A percentile compares a stretch with the other conserved stretches of the same genome.
These are phyloP conservation scores for Nicotiana noctiflora DNA, from an alignment of 257 asterid genomes.

Conservation along the genomic window DNA sequence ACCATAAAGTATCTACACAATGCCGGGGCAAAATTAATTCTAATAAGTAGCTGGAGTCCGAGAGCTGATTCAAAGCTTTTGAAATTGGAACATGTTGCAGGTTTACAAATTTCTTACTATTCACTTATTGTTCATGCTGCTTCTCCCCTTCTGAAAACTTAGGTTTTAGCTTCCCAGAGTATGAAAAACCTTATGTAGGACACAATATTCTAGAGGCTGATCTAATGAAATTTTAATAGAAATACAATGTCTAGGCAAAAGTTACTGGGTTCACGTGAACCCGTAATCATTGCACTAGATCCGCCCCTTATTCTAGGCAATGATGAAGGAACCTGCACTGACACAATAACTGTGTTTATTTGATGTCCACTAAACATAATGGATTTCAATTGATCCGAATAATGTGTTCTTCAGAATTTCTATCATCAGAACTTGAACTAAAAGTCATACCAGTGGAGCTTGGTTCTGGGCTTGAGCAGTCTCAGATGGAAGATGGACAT, in stretches of 20 bases:
- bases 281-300: no score
- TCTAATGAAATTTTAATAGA: no score
- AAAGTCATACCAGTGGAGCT: constrained; percentile 55
- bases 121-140: constrained; percentile 12
- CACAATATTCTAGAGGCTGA: not conserved
- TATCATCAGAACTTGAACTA: constrained; percentile 54
- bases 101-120: constrained; percentile 26
- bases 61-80: constrained; percentile 15
- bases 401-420: constrained; percentile 42
- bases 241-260: no score
- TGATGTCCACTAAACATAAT: not conserved
- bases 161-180: not conserved
- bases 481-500: constrained; percentile 25
- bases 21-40: constrained; percentile 62
- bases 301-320: not conserved
- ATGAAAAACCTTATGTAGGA: not conserved
- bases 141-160: constrained; percentile 4
- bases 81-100: constrained; percentile 47
- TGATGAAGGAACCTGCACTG: not conserved
- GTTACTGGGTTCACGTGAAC: no score
- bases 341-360: not conserved
- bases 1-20: constrained; percentile 59
- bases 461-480: constrained; percentile 21
- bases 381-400: not conserved
- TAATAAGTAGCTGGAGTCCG: constrained; percentile 64